phyloP scores from a whole-genome alignment of 2,329 filamentous ascomycete species.

The Hortaea werneckii region DNA sequence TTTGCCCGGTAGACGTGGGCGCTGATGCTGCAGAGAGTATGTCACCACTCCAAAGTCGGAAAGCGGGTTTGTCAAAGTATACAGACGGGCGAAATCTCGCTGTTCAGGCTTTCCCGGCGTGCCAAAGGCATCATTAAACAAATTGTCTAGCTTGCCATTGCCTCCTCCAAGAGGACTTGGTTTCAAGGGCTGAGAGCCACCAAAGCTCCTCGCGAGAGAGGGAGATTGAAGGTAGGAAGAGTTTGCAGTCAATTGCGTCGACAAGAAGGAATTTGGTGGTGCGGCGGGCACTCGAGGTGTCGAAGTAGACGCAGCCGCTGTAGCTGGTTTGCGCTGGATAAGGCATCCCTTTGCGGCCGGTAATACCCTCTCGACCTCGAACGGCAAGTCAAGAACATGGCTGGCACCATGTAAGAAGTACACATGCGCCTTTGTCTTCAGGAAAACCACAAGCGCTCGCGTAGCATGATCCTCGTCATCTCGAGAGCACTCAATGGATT shows the following conservation, averaged over 20 bases:
- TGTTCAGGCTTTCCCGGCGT: constrained; percentile 7
- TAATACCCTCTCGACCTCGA: constrained; percentile 82
- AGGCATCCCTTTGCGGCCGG: constrained; percentile 74
- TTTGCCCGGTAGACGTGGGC: constrained; percentile 14
- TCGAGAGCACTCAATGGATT: background rate
- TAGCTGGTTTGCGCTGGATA: constrained; percentile 66
- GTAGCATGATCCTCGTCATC: background rate
- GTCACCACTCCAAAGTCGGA: constrained; percentile 70
- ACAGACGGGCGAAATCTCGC: constrained; percentile 60
- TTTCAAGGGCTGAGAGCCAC: constrained; percentile 11
- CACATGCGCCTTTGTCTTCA: constrained; percentile 86
- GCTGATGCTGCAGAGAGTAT: constrained; percentile 18
- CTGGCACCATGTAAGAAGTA: constrained; percentile 82
- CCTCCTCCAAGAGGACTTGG: constrained; percentile 16
- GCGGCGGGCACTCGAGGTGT: constrained; percentile 41
- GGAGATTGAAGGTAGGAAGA: constrained; percentile 30
- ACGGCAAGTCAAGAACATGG: constrained; percentile 86
- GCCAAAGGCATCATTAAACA: constrained; percentile 18
- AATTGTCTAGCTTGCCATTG: constrained; percentile 15
- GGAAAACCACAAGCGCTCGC: constrained; percentile 72
- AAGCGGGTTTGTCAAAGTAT: constrained; percentile 76
- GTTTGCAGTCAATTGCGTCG: constrained; percentile 46
- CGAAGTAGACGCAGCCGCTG: constrained; percentile 29
- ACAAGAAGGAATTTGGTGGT: constrained; percentile 75
- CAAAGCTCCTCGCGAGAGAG: constrained; percentile 18